These are phyloP conservation scores for Acanthochlamys bracteata DNA, from an alignment of 106 monocot species.

Conservation along the genomic window DNA sequence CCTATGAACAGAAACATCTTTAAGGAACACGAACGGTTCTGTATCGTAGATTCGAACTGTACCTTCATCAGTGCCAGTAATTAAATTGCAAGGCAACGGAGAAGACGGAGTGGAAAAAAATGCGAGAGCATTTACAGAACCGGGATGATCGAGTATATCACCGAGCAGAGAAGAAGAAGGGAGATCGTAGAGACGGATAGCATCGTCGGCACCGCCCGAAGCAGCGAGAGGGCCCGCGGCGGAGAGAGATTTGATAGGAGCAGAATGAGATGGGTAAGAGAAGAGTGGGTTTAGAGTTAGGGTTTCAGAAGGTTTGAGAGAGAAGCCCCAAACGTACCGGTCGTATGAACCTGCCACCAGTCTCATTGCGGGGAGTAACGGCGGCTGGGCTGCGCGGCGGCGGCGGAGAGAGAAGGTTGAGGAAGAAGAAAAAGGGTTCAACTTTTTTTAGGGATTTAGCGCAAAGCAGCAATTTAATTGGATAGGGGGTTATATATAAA, in stretches of 20 bases:
- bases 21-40: constrained; percentile 74
- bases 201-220: constrained; percentile 75
- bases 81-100: constrained; percentile 70
- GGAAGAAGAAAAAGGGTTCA: too few relatives aligned
- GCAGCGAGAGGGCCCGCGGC: constrained; percentile 65
- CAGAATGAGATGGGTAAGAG: constrained; percentile 75
- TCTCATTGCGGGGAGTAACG: constrained; percentile 24
- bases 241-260: constrained; percentile 68
- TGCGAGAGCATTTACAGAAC: constrained; percentile 54
- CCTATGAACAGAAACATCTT: constrained; percentile 33
- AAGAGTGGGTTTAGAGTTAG: constrained; percentile 50
- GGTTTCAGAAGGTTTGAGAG: constrained; percentile 36
- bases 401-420: too few relatives aligned
- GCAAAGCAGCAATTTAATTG: too few relatives aligned
- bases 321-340: constrained; percentile 91
- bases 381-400: neutral
- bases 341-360: constrained; percentile 94
- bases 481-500: too few relatives aligned
- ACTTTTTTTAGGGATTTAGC: too few relatives aligned
- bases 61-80: constrained; percentile 65
- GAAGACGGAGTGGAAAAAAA: constrained; percentile 45
- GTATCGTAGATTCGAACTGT: constrained; percentile 72
- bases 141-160: constrained; percentile 44
- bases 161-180: constrained; percentile 59
- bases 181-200: constrained; percentile 88